Base-by-base conservation (phyloP, 805 yeast species). In the Scheffersomyces lignosus region DNA sequence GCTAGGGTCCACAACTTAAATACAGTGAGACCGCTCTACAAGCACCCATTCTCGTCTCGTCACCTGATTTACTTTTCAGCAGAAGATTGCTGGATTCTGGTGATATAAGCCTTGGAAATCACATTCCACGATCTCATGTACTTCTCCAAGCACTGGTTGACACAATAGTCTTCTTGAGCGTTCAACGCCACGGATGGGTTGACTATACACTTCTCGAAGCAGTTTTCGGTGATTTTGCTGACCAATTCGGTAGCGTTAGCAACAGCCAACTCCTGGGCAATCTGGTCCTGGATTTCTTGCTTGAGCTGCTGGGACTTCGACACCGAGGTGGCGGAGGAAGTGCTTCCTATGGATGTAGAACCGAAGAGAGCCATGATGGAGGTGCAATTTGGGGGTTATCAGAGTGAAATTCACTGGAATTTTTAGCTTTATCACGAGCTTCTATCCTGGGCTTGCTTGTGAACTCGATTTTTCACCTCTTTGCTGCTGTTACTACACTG, bases 121-220 rank as follows among this genome's bases (percentile, higher is more conserved):
- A 82, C 71, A 52, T 89, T 88, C 96, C 96, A 90, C 23, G 95
- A 80, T 60, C 84, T 78, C 91, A 89, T 83, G 62, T 87, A 90
- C 65, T 87, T 90, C 46, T 83, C 81, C 49, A 85, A 73, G 59
- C 98, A 90, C 58, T 81, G 83, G 41, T 73, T 77, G 32, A 87
- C 74, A 64, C 96, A 89, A 18, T 62, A 63, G 38, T 78, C 77
- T 52, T 89, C 88, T 5, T 66, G 71, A 2, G 69, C 47, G 33
- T 67, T 60, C 38, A 79, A 54, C 10, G 66, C 47, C 15, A 73
- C 51, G 27, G 79, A 78, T 13, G 96, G 96, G 29, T 70, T 71
- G 12, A 60, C 60, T 33, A 87, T 70, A 63, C 97, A 90, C 58
- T 80, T 78, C 33, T 83, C 83, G 60, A 85, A 90, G 61, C 97